These are phyloP conservation scores for Vicia villosa DNA, from an alignment of 306 rosid species.

Conservation along the genomic window DNA sequence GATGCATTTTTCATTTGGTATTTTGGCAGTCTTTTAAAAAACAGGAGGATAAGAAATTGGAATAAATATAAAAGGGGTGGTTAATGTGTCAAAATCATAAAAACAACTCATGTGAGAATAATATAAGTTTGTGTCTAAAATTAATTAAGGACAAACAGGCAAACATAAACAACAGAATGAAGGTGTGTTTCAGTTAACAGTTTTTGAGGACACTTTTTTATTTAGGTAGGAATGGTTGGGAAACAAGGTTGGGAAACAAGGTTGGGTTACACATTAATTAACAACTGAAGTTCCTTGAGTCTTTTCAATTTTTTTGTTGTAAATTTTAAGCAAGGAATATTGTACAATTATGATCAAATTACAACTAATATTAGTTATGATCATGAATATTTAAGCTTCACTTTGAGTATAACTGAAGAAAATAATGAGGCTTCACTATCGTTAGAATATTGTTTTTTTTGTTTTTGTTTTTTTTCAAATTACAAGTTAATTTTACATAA, in stretches of 20 bases:
- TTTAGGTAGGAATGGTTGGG: constrained; percentile 33
- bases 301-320: constrained; percentile 21
- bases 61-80: background rate
- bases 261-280: constrained; percentile 36
- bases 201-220: no score
- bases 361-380: constrained; percentile 35
- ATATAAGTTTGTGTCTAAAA: constrained; percentile 6
- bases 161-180: constrained; percentile 4
- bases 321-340: constrained; percentile 31
- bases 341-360: constrained; percentile 23
- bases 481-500: no score
- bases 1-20: background rate
- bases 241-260: constrained; percentile 29
- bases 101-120: constrained; percentile 6
- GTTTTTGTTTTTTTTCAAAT: no score
- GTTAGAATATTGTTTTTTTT: no score
- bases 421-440: background rate
- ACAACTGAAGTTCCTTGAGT: constrained; percentile 27
- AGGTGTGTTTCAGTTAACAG: constrained; percentile 6
- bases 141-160: constrained; percentile 2
- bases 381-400: constrained; percentile 22
- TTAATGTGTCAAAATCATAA: constrained; percentile 30
- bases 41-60: background rate
- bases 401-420: constrained; percentile 46
- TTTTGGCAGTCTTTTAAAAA: background rate